These are phyloP conservation scores for Pythium rhizo-oryzae DNA, from an alignment of 352 stramenopile genomes.

Conservation along the genomic window DNA sequence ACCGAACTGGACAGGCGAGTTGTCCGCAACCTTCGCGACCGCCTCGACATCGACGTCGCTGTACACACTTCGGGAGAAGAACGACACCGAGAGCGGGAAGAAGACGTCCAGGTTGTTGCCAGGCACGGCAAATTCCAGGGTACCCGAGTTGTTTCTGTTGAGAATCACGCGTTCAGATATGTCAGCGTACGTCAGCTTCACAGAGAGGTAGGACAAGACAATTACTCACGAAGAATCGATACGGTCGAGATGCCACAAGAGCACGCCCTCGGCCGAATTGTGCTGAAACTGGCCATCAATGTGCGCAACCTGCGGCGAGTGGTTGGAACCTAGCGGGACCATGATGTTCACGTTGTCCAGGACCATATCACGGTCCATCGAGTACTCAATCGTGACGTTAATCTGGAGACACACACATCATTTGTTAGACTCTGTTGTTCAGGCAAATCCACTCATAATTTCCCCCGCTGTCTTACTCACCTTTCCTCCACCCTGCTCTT, in stretches of 20 bases:
- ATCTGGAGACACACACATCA: slow-evolving; percentile 35
- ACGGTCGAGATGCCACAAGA: slow-evolving; percentile 85
- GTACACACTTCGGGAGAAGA: slow-evolving; percentile 89
- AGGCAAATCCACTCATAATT: neutral
- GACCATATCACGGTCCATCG: slow-evolving; percentile 86
- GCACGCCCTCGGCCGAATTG: slow-evolving; percentile 65
- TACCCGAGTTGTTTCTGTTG: slow-evolving; percentile 77
- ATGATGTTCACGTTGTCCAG: slow-evolving; percentile 90
- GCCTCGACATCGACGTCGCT: slow-evolving; percentile 83
- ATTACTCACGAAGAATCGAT: slow-evolving; percentile 63
- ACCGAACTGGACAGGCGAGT: slow-evolving; percentile 73
- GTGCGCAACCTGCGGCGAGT: slow-evolving; percentile 72
- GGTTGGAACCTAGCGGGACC: slow-evolving; percentile 70
- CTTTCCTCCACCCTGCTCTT: slow-evolving; percentile 85
- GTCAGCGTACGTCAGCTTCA: neutral
- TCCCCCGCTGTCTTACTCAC: slow-evolving; percentile 22
- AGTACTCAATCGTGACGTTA: slow-evolving; percentile 89
- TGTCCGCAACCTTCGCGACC: slow-evolving; percentile 74
- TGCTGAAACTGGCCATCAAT: slow-evolving; percentile 89
- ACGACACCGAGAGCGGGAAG: slow-evolving; percentile 88
- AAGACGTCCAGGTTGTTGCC: slow-evolving; percentile 82
- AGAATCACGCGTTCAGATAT: neutral
- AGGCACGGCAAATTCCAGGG: slow-evolving; percentile 81
- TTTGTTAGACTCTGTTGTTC: neutral
- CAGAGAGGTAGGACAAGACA: neutral